Percentiles rank a stretch among this genome's conserved stretches.
phyloP scores from a whole-genome alignment of 371 early-diverging fungal genomes.

The Catenaria anguillulae region DNA sequence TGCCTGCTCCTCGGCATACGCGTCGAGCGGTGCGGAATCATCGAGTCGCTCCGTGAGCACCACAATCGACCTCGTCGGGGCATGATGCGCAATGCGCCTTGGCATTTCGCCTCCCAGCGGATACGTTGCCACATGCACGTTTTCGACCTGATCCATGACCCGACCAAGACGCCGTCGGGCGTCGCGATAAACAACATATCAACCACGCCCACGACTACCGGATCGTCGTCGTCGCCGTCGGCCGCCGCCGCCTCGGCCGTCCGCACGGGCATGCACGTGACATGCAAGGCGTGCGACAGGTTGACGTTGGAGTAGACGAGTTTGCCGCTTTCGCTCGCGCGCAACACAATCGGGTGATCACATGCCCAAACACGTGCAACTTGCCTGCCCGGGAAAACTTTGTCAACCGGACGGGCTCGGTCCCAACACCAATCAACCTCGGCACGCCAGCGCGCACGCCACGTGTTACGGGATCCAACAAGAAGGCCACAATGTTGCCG shows the following conservation, averaged over 20 bases:
- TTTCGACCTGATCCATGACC: conserved; percentile 59
- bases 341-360: conserved; percentile 68
- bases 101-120: conserved; percentile 48
- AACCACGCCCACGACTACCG: too few relatives aligned
- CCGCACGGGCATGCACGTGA: conserved; percentile 36
- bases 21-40: conserved; percentile 21
- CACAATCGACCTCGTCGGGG: conserved; percentile 33
- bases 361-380: conserved; percentile 57
- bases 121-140: conserved; percentile 60
- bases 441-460: conserved; percentile 21
- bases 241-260: conserved; percentile 40
- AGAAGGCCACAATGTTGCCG: neutral
- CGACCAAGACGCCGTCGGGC: conserved; percentile 42
- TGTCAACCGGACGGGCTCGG: conserved; percentile 52
- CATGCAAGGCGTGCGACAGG: too few relatives aligned
- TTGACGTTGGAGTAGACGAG: conserved; percentile 66
- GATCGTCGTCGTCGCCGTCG: conserved; percentile 32
- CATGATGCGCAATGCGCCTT: conserved; percentile 49
- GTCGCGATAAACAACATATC: conserved; percentile 49
- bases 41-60: conserved; percentile 29
- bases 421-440: conserved; percentile 39
- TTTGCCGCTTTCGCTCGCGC: conserved; percentile 34
- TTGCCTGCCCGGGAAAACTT: conserved; percentile 42
- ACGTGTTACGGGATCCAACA: conserved; percentile 31
- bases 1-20: conserved; percentile 19